Conservation (phyloP, 2,329 filamentous ascomycete genomes). For the Epichloe amarillans region DNA sequence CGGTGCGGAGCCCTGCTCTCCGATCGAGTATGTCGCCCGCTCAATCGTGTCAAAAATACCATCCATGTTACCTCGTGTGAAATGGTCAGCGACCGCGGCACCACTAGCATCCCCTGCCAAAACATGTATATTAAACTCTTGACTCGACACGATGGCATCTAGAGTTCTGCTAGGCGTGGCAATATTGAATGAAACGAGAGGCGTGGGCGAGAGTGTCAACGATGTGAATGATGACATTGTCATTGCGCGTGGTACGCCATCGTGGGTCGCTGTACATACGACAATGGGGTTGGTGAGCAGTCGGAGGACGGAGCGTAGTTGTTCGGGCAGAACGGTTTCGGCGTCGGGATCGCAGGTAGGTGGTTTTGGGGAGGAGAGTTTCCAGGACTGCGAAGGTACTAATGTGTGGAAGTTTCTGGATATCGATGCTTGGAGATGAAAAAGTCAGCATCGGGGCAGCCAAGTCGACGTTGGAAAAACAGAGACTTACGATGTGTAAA, state of each 20-base stretch:
- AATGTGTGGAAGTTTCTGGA: slow-evolving; percentile 7
- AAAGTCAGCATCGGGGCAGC: neutral
- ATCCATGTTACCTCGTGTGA: slow-evolving; percentile 34
- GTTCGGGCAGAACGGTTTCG: slow-evolving; percentile 25
- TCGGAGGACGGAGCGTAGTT: slow-evolving; percentile 40
- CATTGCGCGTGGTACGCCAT: slow-evolving; percentile 31
- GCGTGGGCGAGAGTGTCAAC: slow-evolving; percentile 35
- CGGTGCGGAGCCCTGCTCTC: slow-evolving; percentile 20
- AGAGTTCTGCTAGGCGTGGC: slow-evolving; percentile 41
- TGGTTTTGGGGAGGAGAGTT: slow-evolving; percentile 15
- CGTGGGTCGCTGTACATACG: slow-evolving; percentile 36
- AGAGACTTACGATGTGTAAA: neutral
- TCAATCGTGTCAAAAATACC: slow-evolving; percentile 21
- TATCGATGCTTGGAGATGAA: neutral
- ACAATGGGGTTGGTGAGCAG: slow-evolving; percentile 40
- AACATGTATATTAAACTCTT: slow-evolving; percentile 42
- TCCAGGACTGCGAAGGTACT: slow-evolving; percentile 14
- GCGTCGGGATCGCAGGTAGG: slow-evolving; percentile 23
- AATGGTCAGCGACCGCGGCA: slow-evolving; percentile 36
- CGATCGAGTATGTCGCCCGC: neutral
- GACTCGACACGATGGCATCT: slow-evolving; percentile 31
- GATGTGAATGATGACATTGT: slow-evolving; percentile 49
- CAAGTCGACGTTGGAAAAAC: neutral
- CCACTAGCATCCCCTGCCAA: slow-evolving; percentile 33
- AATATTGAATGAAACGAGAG: slow-evolving; percentile 44